A percentile compares a stretch with the other conserved stretches of the same genome.
Evolutionary conservation across 2,329 filamentous ascomycete species (phyloP).

Genomic region (Zasmidium cellare): DNA sequence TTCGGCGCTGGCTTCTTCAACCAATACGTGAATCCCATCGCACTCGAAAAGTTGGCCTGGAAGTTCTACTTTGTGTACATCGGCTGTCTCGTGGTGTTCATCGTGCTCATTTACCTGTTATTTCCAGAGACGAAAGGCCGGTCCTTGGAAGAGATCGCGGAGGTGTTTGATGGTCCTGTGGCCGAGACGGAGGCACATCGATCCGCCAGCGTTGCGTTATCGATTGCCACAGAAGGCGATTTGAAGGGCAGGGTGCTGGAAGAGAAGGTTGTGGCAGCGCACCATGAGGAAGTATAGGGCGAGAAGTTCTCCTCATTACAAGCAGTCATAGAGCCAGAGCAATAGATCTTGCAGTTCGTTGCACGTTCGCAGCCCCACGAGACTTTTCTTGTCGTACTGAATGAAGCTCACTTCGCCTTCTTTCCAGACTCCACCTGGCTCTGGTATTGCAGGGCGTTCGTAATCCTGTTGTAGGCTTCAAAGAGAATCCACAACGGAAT

Average conservation of each 20-base stretch:
- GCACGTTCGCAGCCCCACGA: too few species aligned
- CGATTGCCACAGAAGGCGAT: neutral
- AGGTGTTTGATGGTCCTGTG: conserved; percentile 38
- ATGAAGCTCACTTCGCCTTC: conserved; percentile 23
- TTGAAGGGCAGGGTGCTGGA: neutral
- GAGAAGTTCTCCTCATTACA: neutral
- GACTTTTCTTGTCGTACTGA: too few species aligned
- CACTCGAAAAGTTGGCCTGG: conserved; percentile 39
- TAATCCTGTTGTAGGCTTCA: conserved; percentile 49
- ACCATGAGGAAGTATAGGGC: neutral
- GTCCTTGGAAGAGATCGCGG: conserved; percentile 46
- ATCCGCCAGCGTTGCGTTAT: neutral
- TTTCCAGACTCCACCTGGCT: conserved; percentile 11
- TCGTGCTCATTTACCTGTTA: conserved; percentile 15
- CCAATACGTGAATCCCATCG: conserved; percentile 40
- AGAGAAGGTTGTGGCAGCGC: neutral
- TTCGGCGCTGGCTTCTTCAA: conserved; percentile 18
- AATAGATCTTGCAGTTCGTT: neutral
- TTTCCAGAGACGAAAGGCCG: conserved; percentile 7
- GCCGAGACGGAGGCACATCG: neutral
- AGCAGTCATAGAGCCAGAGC: neutral
- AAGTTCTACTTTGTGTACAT: conserved; percentile 48
- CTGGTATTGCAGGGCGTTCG: conserved; percentile 18
- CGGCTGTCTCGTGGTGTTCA: conserved; percentile 26
- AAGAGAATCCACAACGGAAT: conserved; percentile 59